Conservation (phyloP, 805 yeast species). For the Candida rishiriensis region DNA sequence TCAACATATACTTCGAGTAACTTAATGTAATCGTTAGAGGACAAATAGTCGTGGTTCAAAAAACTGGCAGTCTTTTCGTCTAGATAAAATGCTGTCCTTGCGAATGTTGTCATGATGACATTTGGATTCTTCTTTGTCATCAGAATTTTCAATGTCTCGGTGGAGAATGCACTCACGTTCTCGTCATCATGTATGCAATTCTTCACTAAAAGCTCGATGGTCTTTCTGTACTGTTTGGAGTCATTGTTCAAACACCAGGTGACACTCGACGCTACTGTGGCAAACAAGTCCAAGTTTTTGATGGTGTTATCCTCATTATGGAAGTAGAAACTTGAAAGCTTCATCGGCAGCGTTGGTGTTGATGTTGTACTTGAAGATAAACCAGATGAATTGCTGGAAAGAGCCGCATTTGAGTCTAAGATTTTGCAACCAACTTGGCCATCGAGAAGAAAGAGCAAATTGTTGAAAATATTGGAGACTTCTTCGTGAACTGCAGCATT, state of each 20-base stretch:
- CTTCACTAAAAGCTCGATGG: constrained; percentile 72
- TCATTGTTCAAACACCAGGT: constrained; percentile 59
- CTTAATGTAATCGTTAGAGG: constrained; percentile 56
- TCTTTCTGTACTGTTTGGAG: constrained; percentile 53
- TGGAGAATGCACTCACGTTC: constrained; percentile 60
- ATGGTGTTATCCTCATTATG: constrained; percentile 29
- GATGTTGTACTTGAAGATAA: constrained; percentile 15
- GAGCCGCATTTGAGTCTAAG: constrained; percentile 13
- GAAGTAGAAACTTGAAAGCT: constrained; percentile 37
- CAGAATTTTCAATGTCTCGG: constrained; percentile 56
- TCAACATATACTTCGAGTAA: constrained; percentile 72
- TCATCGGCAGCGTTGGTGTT: constrained; percentile 28
- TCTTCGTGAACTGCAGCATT: constrained; percentile 63
- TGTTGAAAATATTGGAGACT: constrained; percentile 53
- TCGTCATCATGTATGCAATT: constrained; percentile 67
- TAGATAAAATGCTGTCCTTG: constrained; percentile 71
- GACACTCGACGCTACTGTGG: constrained; percentile 62
- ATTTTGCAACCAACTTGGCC: constrained; percentile 44
- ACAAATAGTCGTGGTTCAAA: constrained; percentile 54
- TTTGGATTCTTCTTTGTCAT: constrained; percentile 69
- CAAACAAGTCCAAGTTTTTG: constrained; percentile 55
- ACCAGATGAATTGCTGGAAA: constrained; percentile 13
- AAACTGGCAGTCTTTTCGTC: constrained; percentile 61
- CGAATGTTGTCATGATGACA: constrained; percentile 65
- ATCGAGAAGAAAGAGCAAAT: constrained; percentile 57